A percentile compares a stretch with the other conserved stretches of the same genome.
phyloP scores from a whole-genome alignment of 1,284 basidiomycete species.

The Naganishia sp. region DNA sequence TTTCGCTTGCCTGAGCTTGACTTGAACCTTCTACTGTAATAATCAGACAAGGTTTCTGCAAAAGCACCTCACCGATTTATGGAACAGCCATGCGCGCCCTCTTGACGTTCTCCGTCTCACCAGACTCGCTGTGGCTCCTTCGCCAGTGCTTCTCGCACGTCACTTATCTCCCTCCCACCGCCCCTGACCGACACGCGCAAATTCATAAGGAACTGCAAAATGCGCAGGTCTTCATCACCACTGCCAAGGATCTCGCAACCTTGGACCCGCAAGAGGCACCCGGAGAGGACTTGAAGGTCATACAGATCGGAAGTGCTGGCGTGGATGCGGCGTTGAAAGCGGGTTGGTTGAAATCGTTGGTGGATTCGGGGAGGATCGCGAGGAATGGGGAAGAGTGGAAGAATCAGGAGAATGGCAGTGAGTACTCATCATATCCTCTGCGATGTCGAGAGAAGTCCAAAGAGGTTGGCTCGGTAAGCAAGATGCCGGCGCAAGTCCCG shows the following conservation, averaged over 20 bases:
- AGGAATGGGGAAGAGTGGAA: conserved; percentile 5
- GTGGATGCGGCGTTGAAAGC: conserved; percentile 36
- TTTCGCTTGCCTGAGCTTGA: too few relatives aligned
- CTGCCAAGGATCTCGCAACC: background rate
- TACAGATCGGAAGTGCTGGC: conserved; percentile 46
- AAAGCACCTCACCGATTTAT: too few relatives aligned
- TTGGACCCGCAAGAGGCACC: background rate
- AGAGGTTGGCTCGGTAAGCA: too few relatives aligned
- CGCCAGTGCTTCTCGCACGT: background rate
- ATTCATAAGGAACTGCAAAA: background rate
- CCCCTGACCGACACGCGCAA: background rate
- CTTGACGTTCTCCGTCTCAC: background rate
- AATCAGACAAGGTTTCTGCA: too few relatives aligned
- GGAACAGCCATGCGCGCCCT: background rate
- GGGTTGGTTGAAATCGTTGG: conserved; percentile 32
- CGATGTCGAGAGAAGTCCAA: too few relatives aligned
- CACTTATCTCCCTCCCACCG: background rate
- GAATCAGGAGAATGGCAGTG: background rate
- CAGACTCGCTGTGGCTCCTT: background rate
- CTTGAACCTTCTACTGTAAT: too few relatives aligned
- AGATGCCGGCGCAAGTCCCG: too few relatives aligned
- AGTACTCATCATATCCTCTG: background rate
- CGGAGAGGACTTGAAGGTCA: conserved; percentile 36
- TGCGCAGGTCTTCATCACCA: background rate
- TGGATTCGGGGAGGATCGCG: conserved; percentile 2